These are phyloP conservation scores for Candida ovalis DNA, from an alignment of 805 yeast genomes.

Conservation along the genomic window DNA sequence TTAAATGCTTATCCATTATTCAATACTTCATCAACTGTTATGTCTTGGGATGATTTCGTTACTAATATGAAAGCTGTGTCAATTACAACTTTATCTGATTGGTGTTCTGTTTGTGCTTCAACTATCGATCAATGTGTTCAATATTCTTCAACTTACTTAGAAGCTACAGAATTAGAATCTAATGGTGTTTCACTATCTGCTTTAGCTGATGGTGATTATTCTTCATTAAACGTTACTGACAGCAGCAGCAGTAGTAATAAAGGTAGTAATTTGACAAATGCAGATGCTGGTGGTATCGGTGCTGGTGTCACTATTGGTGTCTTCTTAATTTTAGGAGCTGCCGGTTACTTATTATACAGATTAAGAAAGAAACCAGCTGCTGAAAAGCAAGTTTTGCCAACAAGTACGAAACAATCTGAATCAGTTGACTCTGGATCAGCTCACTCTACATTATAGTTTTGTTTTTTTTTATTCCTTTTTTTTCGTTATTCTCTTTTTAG, in stretches of 20 bases:
- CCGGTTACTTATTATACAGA: constrained; percentile 24
- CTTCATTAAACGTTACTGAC: constrained; percentile 15
- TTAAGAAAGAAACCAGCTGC: constrained; percentile 2
- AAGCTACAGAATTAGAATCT: constrained; percentile 26
- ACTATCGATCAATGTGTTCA: constrained; percentile 32
- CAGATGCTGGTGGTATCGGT: constrained; percentile 50
- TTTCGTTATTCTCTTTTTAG: background rate
- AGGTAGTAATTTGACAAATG: constrained; percentile 28
- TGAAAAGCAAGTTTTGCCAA: constrained; percentile 3
- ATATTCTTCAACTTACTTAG: constrained; percentile 29
- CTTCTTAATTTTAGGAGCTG: constrained; percentile 31
- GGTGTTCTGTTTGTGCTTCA: constrained; percentile 41
- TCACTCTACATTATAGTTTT: constrained; percentile 5
- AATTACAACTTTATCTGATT: constrained; percentile 25
- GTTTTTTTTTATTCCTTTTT: background rate
- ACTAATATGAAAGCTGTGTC: constrained; percentile 25
- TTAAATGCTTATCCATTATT: constrained; percentile 37
- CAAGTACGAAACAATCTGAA: constrained; percentile 1
- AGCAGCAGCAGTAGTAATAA: background rate
- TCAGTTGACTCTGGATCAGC: constrained; percentile 4
- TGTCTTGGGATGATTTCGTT: constrained; percentile 37
- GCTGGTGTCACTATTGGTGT: constrained; percentile 50
- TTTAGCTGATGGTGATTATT: constrained; percentile 27
- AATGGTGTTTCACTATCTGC: constrained; percentile 31
- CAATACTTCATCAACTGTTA: constrained; percentile 27